Base-by-base conservation (phyloP, 2,329 filamentous ascomycete species). In the Gyromitra esculenta region DNA sequence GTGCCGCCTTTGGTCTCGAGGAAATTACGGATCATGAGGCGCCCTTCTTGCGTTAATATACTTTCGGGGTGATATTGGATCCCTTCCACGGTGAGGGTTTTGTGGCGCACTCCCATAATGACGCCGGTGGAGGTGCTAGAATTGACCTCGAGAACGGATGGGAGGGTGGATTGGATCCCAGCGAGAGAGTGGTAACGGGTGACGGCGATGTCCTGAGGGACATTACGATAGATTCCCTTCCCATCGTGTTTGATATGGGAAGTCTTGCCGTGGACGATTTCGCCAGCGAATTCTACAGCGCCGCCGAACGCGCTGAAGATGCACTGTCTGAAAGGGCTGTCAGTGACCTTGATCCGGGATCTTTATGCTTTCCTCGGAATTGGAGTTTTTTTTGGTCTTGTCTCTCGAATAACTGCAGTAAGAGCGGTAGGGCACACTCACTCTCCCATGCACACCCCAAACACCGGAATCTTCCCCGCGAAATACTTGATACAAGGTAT, bases 361-460 rank as follows among this genome's bases (percentile, higher is more conserved):
- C 13, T 54, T 54, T 31, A 31, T 31, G 18, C 15, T 63, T 43
- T 59, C 18, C 50, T 68, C 25, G 11, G 43, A 25, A 69, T 31
- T 54, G 50, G 11, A 15, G 15, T 48, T 41, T 54, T 80, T 35
- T 70, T 59, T 56, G 50, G 3, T n/a, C 43, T 41, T n/a, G 37
- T 8, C 35, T n/a, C 39, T 62, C 52, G 43, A 31, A 35, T 62
- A 41, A 35, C 43, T 31, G 9, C 65, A 35, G 50, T 15, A 48
- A 31, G 6, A 6, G 25, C 15, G 15, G 2, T 11, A 4, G 43
- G 50, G 57, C 1, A 57, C 13, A 88, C 90, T 87, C 84, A 92
- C 90, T 97, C 91, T 80, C 96, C 96, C 95, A 99, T 98, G 83
- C 96, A 99, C 39, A 99, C 96, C n/a, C 96, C 96, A 67, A 99